A percentile compares a stretch with the other conserved stretches of the same genome.
These are phyloP conservation scores for Emericellopsis terricola DNA, from an alignment of 495 filamentous ascomycete genomes.

Conservation along the genomic window DNA sequence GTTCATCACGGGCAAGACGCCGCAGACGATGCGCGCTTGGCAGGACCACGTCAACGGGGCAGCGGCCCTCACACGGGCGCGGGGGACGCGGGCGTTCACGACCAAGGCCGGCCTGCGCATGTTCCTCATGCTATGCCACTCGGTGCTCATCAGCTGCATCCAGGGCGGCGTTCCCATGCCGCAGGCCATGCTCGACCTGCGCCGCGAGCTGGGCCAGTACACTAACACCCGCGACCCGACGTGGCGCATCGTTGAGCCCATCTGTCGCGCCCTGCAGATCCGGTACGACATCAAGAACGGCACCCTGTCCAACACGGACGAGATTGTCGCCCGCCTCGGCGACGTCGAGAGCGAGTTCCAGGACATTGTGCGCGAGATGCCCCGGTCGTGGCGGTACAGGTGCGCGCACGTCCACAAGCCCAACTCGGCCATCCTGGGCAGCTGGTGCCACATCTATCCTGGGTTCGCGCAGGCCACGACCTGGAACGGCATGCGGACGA, in stretches of 20 bases:
- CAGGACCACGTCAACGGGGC: conserved; percentile 43
- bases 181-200: conserved; percentile 15
- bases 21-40: conserved; percentile 31
- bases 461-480: conserved; percentile 31
- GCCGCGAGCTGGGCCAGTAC: conserved; percentile 12
- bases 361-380: conserved; percentile 21
- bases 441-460: conserved; percentile 35
- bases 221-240: conserved; percentile 9
- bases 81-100: conserved; percentile 37
- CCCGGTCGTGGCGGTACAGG: conserved; percentile 17
- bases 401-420: conserved; percentile 13
- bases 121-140: conserved; percentile 36
- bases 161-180: conserved; percentile 20
- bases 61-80: conserved; percentile 33
- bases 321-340: conserved; percentile 26
- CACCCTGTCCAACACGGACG: conserved; percentile 17
- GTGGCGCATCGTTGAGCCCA: conserved; percentile 11
- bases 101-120: conserved; percentile 34
- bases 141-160: conserved; percentile 22
- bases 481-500: conserved; percentile 38
- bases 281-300: conserved; percentile 20
- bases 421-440: conserved; percentile 24
- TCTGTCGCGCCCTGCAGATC: conserved; percentile 27
- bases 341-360: conserved; percentile 34
- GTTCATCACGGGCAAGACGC: conserved; percentile 29